Base-by-base conservation (phyloP, 2,329 filamentous ascomycete species). In the Blastomyces gilchristii region DNA sequence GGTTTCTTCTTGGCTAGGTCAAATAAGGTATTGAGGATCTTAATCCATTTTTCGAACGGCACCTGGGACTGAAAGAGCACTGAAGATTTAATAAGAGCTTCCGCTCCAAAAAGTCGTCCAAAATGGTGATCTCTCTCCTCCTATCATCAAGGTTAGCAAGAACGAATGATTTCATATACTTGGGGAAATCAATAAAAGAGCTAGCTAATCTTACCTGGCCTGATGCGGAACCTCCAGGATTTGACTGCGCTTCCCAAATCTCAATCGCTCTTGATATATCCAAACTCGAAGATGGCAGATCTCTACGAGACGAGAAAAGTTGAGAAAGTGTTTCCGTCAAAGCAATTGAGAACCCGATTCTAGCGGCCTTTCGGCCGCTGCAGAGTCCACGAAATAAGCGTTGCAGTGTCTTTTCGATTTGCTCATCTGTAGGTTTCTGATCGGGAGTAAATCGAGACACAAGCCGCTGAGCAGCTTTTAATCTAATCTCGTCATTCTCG, bases 321-420 rank as follows among this genome's bases (percentile, higher is more conserved):
- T 93, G 85, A 4, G 84, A 81, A 54, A 96, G 73, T 9, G 95
- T 78, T 75, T 97, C 92, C 0, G 91, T 88, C 68, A 97, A 78
- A 0, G 93, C 93, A 62, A 97, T 82, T 62, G 91, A 96, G 74
- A 96, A 97, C 3, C 94, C 94, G 60, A 94, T 79, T 34, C 94
- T 84, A 22, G 93, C 91, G 14, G 90, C 90, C 77, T 96, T 96
- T 63, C 91, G 87, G 62, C 91, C 88, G 73, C 91, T 97, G 65
- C 92, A 91, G 22, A 97, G 85, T 50, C 94, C 94, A 62, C 90
- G 86, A 73, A 97, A 90, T 47, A 99, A 80, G 34, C 88, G 83
- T 71, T 84, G 83, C 66, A 81, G 65, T 1, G 72, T 71, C 62
- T 76, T 76, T 61, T 73, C 70, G 58, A 78, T 73, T 63, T 77